Evolutionary conservation across 257 asterid genomes (phyloP).

Genomic region (Phtheirospermum japonicum): DNA sequence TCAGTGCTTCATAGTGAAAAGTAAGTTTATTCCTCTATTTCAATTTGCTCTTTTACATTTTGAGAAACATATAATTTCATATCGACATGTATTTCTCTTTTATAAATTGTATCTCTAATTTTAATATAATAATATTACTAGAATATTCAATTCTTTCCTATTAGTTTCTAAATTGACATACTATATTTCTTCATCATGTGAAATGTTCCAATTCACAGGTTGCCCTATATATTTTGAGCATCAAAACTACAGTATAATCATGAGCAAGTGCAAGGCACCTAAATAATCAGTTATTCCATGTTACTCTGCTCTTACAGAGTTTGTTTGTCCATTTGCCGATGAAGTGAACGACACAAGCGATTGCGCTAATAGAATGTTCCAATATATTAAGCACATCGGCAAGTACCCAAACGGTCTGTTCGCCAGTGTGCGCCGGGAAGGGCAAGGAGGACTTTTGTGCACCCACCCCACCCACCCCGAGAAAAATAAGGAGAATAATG

Average conservation of each 20-base stretch:
- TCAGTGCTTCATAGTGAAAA: too few relatives aligned
- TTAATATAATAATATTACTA: too few relatives aligned
- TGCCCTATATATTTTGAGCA: slow-evolving; percentile 42
- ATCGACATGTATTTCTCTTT: too few relatives aligned
- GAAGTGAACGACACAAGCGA: slow-evolving; percentile 30
- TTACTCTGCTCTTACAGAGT: slow-evolving; percentile 34
- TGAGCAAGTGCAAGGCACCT: slow-evolving; percentile 47
- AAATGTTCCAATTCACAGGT: too few relatives aligned
- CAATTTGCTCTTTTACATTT: too few relatives aligned
- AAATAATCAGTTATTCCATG: slow-evolving; percentile 31
- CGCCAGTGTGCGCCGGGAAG: slow-evolving; percentile 39
- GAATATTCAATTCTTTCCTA: too few relatives aligned
- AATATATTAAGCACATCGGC: slow-evolving; percentile 35
- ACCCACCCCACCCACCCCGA: too few relatives aligned
- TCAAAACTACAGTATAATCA: slow-evolving; percentile 44
- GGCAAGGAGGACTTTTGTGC: slow-evolving; percentile 38
- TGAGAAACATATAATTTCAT: too few relatives aligned
- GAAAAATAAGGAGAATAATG: neutral
- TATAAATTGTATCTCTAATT: too few relatives aligned
- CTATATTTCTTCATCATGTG: too few relatives aligned
- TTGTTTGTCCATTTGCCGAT: slow-evolving; percentile 41
- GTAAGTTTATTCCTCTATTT: too few relatives aligned
- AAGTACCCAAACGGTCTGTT: slow-evolving; percentile 41
- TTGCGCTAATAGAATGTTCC: slow-evolving; percentile 33
- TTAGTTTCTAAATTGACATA: too few relatives aligned